Percentiles rank a stretch among this genome's conserved stretches.
Evolutionary conservation across 2,329 filamentous ascomycete genomes (phyloP).

Genomic region (Beauveria varroae): DNA sequence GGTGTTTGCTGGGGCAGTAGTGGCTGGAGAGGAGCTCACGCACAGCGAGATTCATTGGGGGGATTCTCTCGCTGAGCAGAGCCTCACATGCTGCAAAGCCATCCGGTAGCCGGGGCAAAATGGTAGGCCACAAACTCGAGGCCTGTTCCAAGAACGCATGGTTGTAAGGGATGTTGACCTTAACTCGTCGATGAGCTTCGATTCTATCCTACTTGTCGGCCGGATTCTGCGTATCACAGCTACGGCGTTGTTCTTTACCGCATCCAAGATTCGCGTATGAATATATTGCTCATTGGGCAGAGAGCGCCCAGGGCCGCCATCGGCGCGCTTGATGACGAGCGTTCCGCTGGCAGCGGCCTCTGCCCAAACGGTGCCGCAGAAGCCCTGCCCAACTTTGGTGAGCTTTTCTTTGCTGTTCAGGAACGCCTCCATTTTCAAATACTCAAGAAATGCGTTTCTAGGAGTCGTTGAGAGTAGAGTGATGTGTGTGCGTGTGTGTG

Average conservation of each 20-base stretch:
- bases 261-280: not conserved
- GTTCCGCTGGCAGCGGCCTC: too few relatives aligned
- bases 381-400: not conserved
- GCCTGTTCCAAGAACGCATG: not conserved
- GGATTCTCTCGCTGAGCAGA: conserved; percentile 24
- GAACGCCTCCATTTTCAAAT: not conserved
- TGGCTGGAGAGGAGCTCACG: conserved; percentile 16
- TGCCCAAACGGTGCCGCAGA: conserved; percentile 3
- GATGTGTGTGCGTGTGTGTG: too few relatives aligned
- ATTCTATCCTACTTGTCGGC: not conserved
- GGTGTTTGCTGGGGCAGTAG: conserved; percentile 13
- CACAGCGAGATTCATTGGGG: conserved; percentile 12
- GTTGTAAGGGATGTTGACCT: not conserved
- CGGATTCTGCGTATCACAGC: too few relatives aligned
- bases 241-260: not conserved
- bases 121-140: not conserved
- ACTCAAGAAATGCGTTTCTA: too few relatives aligned
- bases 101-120: not conserved
- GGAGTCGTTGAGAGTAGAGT: too few relatives aligned
- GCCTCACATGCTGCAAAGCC: conserved; percentile 19
- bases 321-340: not conserved
- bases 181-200: not conserved
- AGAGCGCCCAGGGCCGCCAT: conserved; percentile 1
- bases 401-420: not conserved
- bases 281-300: not conserved